Conservation (phyloP, 2,329 filamentous ascomycete genomes). For the Apiospora malaysiana region DNA sequence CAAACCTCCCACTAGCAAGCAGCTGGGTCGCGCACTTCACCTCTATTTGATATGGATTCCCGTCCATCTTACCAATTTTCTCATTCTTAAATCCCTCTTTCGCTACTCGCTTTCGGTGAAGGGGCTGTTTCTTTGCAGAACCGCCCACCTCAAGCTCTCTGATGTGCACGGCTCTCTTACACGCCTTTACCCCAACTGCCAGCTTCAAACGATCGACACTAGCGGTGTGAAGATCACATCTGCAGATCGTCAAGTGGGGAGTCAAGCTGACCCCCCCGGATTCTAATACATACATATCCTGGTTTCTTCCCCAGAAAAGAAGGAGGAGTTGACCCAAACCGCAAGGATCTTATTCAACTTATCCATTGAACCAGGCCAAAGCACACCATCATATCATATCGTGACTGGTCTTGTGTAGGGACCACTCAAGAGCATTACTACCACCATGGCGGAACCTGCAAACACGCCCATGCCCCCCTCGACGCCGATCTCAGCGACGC, state of each 20-base stretch:
- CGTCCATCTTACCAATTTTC: too few species aligned
- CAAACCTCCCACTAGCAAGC: background rate
- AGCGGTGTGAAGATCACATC: background rate
- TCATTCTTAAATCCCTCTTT: too few species aligned
- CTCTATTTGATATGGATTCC: background rate
- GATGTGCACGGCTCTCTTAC: too few species aligned
- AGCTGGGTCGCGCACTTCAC: too few species aligned
- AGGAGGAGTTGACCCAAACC: background rate
- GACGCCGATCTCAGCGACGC: conserved; percentile 44
- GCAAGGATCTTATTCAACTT: background rate
- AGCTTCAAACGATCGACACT: background rate
- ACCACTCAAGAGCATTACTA: background rate
- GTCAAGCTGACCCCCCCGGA: background rate
- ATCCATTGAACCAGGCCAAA: background rate
- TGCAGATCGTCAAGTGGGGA: background rate
- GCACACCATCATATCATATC: background rate
- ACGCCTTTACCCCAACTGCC: too few species aligned
- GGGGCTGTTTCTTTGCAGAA: too few species aligned
- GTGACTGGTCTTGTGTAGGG: background rate
- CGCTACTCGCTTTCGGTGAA: too few species aligned
- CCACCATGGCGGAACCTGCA: conserved; percentile 51
- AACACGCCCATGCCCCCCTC: conserved; percentile 51
- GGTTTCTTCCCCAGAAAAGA: background rate
- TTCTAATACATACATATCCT: background rate
- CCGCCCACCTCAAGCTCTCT: too few species aligned